These are phyloP conservation scores for Cordyceps militaris DNA, from an alignment of 2,329 filamentous ascomycete species.

Conservation along the genomic window DNA sequence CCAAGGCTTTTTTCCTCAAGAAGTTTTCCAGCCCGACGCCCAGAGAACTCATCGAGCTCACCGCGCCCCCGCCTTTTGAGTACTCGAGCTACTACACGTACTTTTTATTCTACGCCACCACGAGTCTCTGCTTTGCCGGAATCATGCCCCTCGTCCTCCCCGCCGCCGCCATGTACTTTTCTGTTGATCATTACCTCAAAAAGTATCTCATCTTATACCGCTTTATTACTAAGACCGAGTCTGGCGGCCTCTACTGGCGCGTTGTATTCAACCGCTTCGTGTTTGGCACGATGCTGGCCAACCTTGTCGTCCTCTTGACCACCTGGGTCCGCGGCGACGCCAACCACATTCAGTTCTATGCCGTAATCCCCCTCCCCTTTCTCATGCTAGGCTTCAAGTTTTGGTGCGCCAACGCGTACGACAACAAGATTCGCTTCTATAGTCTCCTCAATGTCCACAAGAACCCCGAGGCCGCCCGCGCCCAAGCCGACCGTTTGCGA, in stretches of 20 bases:
- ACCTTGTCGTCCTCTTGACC: conserved; percentile 70
- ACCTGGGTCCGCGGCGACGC: conserved; percentile 63
- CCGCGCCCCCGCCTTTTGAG: conserved; percentile 86
- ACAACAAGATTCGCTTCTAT: conserved; percentile 74
- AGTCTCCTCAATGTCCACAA: conserved; percentile 54
- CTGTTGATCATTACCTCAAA: conserved; percentile 80
- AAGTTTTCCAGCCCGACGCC: conserved; percentile 85
- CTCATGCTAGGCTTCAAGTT: conserved; percentile 78
- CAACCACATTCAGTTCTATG: conserved; percentile 54
- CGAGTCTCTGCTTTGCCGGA: conserved; percentile 75
- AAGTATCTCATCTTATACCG: conserved; percentile 94
- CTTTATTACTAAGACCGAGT: conserved; percentile 95
- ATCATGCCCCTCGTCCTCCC: conserved; percentile 83
- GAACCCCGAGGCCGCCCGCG: conserved; percentile 37
- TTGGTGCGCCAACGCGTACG: conserved; percentile 71
- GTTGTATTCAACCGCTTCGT: conserved; percentile 88
- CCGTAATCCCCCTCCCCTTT: conserved; percentile 68
- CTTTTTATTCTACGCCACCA: conserved; percentile 88
- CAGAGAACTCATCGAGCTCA: conserved; percentile 83
- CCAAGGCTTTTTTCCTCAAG: conserved; percentile 77
- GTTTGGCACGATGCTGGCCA: conserved; percentile 71
- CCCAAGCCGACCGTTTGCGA: conserved; percentile 47
- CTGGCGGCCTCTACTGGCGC: conserved; percentile 87
- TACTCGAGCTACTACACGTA: conserved; percentile 98
- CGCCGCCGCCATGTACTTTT: conserved; percentile 83